These are phyloP conservation scores for Ceratocystis lukuohia DNA, from an alignment of 2,329 filamentous ascomycete genomes.

Conservation along the genomic window DNA sequence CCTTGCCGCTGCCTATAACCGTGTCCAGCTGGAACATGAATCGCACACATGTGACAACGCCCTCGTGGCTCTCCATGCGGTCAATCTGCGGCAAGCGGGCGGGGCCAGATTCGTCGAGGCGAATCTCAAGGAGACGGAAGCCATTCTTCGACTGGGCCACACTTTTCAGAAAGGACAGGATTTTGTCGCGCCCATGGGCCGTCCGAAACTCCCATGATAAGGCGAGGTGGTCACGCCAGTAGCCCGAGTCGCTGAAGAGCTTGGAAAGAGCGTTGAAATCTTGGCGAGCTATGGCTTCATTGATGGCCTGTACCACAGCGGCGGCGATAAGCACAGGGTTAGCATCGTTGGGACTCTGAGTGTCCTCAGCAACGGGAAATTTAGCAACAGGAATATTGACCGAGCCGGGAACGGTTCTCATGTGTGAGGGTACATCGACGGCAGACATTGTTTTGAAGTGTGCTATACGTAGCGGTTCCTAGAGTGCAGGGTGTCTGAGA, in stretches of 20 bases:
- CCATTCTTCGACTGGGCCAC: constrained; percentile 27
- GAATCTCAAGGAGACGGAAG: constrained; percentile 32
- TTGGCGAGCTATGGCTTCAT: constrained; percentile 28
- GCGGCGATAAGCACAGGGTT: constrained; percentile 29
- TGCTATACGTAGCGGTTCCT: too few relatives aligned
- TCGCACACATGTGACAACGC: constrained; percentile 39
- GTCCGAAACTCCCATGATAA: constrained; percentile 44
- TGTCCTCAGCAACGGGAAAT: constrained; percentile 23
- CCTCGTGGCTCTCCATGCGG: constrained; percentile 34
- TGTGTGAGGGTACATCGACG: constrained; percentile 23
- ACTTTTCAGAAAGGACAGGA: constrained; percentile 29
- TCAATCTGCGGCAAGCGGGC: constrained; percentile 32
- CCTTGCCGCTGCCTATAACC: constrained; percentile 40
- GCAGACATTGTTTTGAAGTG: constrained; percentile 4
- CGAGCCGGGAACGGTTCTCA: constrained; percentile 35
- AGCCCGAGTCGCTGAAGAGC: constrained; percentile 34
- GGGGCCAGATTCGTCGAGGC: constrained; percentile 32
- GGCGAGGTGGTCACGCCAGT: constrained; percentile 46
- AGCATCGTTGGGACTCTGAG: constrained; percentile 15
- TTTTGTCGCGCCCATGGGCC: constrained; percentile 31
- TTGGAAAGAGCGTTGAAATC: constrained; percentile 27
- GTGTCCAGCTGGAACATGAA: constrained; percentile 44
- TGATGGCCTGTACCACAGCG: constrained; percentile 30
- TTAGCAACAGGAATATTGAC: constrained; percentile 38
- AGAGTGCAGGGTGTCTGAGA: neutral